phyloP scores from a whole-genome alignment of 495 filamentous ascomycete species.

The Aspergillus affinis region DNA sequence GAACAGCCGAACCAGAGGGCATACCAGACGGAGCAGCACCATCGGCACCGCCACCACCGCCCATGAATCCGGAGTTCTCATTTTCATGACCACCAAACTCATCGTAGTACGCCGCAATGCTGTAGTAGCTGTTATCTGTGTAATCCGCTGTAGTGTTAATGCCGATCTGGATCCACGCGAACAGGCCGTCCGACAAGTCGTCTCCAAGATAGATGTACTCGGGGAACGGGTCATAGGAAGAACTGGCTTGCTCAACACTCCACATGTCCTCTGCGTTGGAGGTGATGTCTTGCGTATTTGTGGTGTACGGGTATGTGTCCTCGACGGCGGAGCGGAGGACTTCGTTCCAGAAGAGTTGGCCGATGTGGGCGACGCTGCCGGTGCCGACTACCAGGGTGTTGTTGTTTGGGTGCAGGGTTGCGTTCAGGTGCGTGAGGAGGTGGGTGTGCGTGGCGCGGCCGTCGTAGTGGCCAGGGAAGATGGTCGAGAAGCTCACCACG shows the following conservation, averaged over 20 bases:
- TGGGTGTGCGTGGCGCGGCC: slow-evolving; percentile 62
- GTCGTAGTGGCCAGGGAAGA: slow-evolving; percentile 61
- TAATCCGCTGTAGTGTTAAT: slow-evolving; percentile 52
- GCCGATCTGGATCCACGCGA: slow-evolving; percentile 59
- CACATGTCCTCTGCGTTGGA: slow-evolving; percentile 47
- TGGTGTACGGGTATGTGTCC: slow-evolving; percentile 52
- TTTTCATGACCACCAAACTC: slow-evolving; percentile 35
- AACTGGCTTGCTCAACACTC: slow-evolving; percentile 30
- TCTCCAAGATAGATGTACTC: slow-evolving; percentile 50
- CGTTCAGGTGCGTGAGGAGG: slow-evolving; percentile 48
- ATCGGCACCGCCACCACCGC: slow-evolving; percentile 22
- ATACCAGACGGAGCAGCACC: slow-evolving; percentile 18
- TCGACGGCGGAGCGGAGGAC: slow-evolving; percentile 56
- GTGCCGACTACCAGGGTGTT: slow-evolving; percentile 43
- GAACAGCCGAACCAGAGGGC: slow-evolving; percentile 9
- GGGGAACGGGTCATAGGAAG: slow-evolving; percentile 36
- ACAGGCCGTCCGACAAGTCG: slow-evolving; percentile 47
- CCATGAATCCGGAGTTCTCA: slow-evolving; percentile 20
- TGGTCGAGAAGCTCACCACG: slow-evolving; percentile 55
- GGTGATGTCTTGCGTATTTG: slow-evolving; percentile 53
- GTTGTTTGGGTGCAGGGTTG: slow-evolving; percentile 47
- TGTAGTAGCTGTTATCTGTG: slow-evolving; percentile 39
- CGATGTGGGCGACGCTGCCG: slow-evolving; percentile 37
- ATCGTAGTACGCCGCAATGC: slow-evolving; percentile 37
- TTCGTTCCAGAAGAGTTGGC: slow-evolving; percentile 65